These are phyloP conservation scores for Chaetoceros tenuissimus DNA, from an alignment of 108 stramenopile species.

Conservation along the genomic window DNA sequence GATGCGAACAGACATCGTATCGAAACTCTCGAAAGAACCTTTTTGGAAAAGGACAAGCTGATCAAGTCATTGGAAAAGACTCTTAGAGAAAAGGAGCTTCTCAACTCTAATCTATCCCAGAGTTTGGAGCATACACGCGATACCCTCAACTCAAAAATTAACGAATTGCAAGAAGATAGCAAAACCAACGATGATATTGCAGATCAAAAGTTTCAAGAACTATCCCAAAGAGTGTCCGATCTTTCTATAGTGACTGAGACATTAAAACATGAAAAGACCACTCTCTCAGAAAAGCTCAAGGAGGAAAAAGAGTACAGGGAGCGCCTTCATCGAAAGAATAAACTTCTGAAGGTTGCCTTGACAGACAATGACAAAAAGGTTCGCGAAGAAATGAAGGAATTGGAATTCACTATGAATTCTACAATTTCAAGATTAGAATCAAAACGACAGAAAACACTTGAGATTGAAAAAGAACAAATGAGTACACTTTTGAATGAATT, in stretches of 20 bases:
- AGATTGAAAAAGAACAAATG: not conserved
- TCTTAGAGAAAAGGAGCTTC: too few species aligned
- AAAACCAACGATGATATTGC: too few species aligned
- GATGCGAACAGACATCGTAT: too few species aligned
- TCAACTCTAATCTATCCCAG: too few species aligned
- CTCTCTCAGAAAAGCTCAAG: not conserved
- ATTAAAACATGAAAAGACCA: not conserved
- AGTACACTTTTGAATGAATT: not conserved
- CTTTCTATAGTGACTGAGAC: not conserved
- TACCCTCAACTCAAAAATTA: too few species aligned
- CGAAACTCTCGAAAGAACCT: too few species aligned
- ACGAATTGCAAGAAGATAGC: too few species aligned
- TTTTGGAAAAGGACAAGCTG: too few species aligned
- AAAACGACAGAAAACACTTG: not conserved
- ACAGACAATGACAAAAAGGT: not conserved
- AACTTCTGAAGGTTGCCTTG: not conserved
- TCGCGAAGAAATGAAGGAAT: not conserved
- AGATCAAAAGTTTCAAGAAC: too few species aligned
- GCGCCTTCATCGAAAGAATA: not conserved
- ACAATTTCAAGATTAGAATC: not conserved
- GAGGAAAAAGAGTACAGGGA: not conserved
- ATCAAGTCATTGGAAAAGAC: too few species aligned
- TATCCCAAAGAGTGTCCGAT: not conserved
- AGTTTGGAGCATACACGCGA: too few species aligned
- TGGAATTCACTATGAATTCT: not conserved